Base-by-base conservation (phyloP, 805 yeast genomes). In the Candida methanosorbosa region DNA sequence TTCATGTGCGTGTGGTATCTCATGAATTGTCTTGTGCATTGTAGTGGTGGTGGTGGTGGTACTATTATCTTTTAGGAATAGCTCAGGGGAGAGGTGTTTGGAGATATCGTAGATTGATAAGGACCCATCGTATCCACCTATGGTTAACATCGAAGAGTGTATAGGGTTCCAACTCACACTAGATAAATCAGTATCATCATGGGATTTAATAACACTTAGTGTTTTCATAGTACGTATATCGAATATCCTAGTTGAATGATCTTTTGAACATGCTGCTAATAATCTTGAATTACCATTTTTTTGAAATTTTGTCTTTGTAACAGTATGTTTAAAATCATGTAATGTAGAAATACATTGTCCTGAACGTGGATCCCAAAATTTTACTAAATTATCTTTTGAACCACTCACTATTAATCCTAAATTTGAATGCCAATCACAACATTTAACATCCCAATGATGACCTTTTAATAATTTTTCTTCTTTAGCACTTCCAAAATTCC, bases 381-480 rank as follows among this genome's bases (percentile, higher is more conserved):
- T 87, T 32, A 92, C 74, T 45, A 87, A 63, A 57, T 94, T 94
- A 59, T 92, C 99, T 55, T 94, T 92, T 0, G 97, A 92, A 0
- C 97, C 99, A 42, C 88, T 74, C 0, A 82, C 96, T 33, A 92
- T 70, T 19, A 92, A 66, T 0, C 97, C 96, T 58, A 85, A 62
- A 11, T 70, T 67, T 5, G 94, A 84, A 57, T 92, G 99, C 99
- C 99, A 92, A 57, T 92, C 97, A 35, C 94, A 84, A 36, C 88
- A 77, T 54, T 92, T 92, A 17, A 92, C 97, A 59, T 92, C 99
- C 99, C 99, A 92, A 55, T 94, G 95, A 59, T 92, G 99, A 2
- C 97, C 97, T 18, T 77, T 70, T 36, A 92, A 64, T 0, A 75
- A 67, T 32, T 83, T 62, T 52, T 92, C 99, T 46, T 85, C 92